These are phyloP conservation scores for Acidiella bohemica DNA, from an alignment of 495 filamentous ascomycete species.

Conservation along the genomic window DNA sequence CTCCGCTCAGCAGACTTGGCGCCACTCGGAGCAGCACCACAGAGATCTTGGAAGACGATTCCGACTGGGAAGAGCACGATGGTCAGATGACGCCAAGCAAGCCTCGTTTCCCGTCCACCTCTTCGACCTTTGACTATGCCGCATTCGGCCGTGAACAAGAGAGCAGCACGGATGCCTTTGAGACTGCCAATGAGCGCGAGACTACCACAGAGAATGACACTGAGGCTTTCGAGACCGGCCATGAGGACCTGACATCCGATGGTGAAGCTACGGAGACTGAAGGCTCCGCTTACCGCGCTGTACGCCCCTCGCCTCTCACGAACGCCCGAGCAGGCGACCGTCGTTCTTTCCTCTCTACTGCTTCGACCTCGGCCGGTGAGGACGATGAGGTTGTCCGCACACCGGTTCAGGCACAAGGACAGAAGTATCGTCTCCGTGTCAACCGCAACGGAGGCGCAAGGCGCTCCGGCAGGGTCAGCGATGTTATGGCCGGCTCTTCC, in stretches of 20 bases:
- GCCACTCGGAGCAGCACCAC: constrained; percentile 59
- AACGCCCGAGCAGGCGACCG: constrained; percentile 42
- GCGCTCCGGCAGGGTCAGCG: constrained; percentile 36
- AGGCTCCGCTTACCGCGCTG: constrained; percentile 17
- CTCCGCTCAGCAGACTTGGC: constrained; percentile 60
- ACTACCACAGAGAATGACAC: too few species aligned
- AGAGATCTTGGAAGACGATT: constrained; percentile 59
- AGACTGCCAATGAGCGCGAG: constrained; percentile 70
- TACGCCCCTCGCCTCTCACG: constrained; percentile 27
- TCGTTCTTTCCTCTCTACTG: constrained; percentile 70
- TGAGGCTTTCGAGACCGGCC: constrained; percentile 1
- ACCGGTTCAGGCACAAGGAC: constrained; percentile 46
- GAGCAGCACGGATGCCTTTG: constrained; percentile 71
- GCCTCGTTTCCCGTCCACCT: constrained; percentile 19
- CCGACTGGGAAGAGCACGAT: constrained; percentile 82
- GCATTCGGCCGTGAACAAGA: constrained; percentile 30
- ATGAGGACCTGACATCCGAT: not conserved
- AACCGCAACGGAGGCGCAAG: constrained; percentile 29
- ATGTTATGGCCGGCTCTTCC: constrained; percentile 52
- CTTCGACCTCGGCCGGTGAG: constrained; percentile 76
- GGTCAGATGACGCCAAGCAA: constrained; percentile 39
- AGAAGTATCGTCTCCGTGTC: constrained; percentile 46
- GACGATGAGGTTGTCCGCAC: constrained; percentile 53
- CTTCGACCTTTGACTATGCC: constrained; percentile 46
- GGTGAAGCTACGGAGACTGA: constrained; percentile 69